These are phyloP conservation scores for Quillaja saponaria DNA, from an alignment of 306 rosid species.

Conservation along the genomic window DNA sequence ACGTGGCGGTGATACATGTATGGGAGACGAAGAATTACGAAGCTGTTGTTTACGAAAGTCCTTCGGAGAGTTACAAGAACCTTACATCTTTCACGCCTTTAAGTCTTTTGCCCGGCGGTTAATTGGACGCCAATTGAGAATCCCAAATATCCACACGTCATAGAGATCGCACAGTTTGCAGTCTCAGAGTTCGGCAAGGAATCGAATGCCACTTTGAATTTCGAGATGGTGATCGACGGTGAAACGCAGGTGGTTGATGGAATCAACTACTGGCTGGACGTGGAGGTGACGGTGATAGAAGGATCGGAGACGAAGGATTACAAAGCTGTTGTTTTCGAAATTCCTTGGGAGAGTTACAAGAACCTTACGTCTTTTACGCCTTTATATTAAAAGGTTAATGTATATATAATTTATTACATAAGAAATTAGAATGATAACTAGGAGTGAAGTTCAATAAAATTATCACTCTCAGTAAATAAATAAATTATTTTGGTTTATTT, in stretches of 20 bases:
- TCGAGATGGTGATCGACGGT: constrained; percentile 10
- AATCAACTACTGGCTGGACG: not conserved
- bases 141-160: not conserved
- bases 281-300: not conserved
- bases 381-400: not conserved
- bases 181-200: constrained; percentile 14
- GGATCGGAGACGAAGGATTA: not conserved
- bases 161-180: constrained; percentile 5
- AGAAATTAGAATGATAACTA: no score
- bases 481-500: no score
- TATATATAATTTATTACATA: not conserved
- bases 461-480: no score
- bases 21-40: constrained; percentile 23
- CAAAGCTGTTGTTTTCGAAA: constrained; percentile 10
- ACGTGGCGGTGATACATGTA: constrained; percentile 29
- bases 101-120: no score
- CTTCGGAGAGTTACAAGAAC: constrained; percentile 30
- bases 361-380: no score
- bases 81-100: constrained; percentile 46
- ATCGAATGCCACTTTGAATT: not conserved
- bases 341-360: no score
- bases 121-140: not conserved
- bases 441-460: no score
- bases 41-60: constrained; percentile 42
- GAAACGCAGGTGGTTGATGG: not conserved